Base-by-base conservation (phyloP, 139 green algal species). In the Chlamydomonas sphaeroides region DNA sequence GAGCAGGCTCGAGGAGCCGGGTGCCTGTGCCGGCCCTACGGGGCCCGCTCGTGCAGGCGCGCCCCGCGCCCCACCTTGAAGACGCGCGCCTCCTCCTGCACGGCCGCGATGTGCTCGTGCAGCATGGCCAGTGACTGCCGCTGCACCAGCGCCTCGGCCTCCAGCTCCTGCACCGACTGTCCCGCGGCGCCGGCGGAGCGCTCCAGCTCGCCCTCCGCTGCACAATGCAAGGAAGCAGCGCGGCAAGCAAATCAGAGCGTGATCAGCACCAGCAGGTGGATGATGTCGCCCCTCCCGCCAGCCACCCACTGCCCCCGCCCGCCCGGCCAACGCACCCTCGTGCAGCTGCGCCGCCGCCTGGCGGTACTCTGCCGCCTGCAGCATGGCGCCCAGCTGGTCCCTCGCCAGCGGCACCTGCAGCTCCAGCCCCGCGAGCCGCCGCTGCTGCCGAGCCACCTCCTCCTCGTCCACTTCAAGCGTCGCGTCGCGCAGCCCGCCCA, bases 41-140 rank as follows among this genome's bases (percentile, higher is more conserved):
- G n/a, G n/a, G n/a, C n/a, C n/a, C n/a, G n/a, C n/a, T n/a, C n/a
- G n/a, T n/a, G n/a, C n/a, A n/a, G n/a, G n/a, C n/a, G n/a, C n/a
- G n/a, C n/a, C n/a, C n/a, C n/a, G n/a, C n/a, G n/a, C n/a, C 74
- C 1, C 18, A 80, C 74, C 57, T 10, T 35, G 74, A 80, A 80
- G 3, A 80, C 15, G 42, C 41, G 62, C 1, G 75, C 75, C 45
- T 82, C 75, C 5, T 73, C 28, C 5, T 42, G 3, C 3, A 72
- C 48, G 32, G 42, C 8, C 3, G 45, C 26, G 21, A 82, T 49
- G 63, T 82, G 75, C 0, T 26, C 30, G 26, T 49, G 75, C 5
- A 65, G 30, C 45, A 63, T 51, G 5, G 45, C 41, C 15, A 82
- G 42, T 5, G 26, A 39, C 62, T 82, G 62, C 5, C 42, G 42